These are phyloP conservation scores for Curvularia hawaiiensis DNA, from an alignment of 2,329 filamentous ascomycete species.

Conservation along the genomic window DNA sequence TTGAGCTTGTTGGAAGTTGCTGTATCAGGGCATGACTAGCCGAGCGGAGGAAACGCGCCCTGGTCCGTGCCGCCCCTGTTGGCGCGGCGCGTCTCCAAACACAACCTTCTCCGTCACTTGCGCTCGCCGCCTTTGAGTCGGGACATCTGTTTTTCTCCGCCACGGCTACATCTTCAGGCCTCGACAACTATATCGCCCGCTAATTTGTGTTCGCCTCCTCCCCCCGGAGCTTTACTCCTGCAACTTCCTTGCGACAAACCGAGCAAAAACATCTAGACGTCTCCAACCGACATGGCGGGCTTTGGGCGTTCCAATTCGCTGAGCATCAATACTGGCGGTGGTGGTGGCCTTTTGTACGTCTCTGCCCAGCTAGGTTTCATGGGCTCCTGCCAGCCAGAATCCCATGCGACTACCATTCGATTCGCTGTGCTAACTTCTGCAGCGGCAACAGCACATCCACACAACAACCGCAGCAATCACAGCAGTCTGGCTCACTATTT, in stretches of 20 bases:
- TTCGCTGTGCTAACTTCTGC: conserved; percentile 26
- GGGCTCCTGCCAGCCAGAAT: not conserved
- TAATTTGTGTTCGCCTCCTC: not conserved
- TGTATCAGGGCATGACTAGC: conserved; percentile 28
- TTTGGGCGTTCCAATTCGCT: conserved; percentile 57
- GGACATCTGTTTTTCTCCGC: not conserved
- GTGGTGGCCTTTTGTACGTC: conserved; percentile 56
- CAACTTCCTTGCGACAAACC: not conserved
- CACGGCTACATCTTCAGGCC: not conserved
- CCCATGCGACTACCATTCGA: not conserved
- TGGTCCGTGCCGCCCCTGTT: conserved; percentile 22
- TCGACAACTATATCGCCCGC: not conserved
- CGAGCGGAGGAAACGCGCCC: conserved; percentile 24
- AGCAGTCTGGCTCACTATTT: conserved; percentile 42
- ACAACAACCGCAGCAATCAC: conserved; percentile 24
- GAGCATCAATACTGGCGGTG: conserved; percentile 59
- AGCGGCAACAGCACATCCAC: conserved; percentile 40
- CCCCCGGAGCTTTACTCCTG: not conserved
- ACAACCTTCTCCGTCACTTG: conserved; percentile 2
- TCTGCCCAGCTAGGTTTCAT: not conserved
- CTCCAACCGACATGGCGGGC: conserved; percentile 43
- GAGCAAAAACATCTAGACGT: not conserved
- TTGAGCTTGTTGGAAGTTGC: conserved; percentile 14
- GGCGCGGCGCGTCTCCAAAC: conserved; percentile 10
- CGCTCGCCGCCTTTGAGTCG: not conserved